Conservation (phyloP, 768 basidiomycete species). For the Naganishia vaughanmartiniae region DNA sequence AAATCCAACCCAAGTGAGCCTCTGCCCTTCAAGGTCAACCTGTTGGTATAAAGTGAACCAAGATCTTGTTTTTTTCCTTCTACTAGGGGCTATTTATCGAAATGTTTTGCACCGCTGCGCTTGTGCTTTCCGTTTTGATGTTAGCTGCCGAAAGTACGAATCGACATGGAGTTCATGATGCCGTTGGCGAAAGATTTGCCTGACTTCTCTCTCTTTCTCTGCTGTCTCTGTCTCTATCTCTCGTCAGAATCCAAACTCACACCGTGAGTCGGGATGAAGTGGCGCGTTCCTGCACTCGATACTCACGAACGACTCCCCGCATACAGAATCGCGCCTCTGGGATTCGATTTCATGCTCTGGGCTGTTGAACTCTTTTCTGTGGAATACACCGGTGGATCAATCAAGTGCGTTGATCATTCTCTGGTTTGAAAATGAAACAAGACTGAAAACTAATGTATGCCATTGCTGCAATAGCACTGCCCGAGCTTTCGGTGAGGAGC, state of each 20-base stretch:
- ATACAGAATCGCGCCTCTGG: conserved; percentile 39
- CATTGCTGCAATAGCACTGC: conserved; percentile 40
- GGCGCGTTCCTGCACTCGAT: no score
- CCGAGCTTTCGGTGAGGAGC: conserved; percentile 45
- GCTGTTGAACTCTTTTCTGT: conserved; percentile 46
- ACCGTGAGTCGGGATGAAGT: conserved; percentile 21
- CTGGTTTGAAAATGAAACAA: neutral
- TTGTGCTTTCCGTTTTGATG: conserved; percentile 47
- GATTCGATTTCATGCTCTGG: conserved; percentile 45
- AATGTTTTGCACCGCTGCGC: conserved; percentile 47
- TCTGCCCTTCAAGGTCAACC: neutral
- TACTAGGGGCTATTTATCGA: conserved; percentile 51
- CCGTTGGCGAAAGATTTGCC: neutral
- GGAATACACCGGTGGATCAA: conserved; percentile 46
- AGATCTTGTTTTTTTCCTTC: no score
- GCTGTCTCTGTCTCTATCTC: conserved; percentile 31
- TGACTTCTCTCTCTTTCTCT: no score
- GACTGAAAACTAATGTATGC: no score
- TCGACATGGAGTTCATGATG: neutral
- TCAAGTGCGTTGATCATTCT: conserved; percentile 41
- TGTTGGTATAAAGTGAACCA: no score
- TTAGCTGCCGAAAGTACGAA: conserved; percentile 41
- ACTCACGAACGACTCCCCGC: no score
- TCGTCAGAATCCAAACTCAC: conserved; percentile 31
- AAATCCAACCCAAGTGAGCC: conserved; percentile 31